Base-by-base conservation (phyloP, 2,329 filamentous ascomycete species). In the Westerdykella aurantiaca region DNA sequence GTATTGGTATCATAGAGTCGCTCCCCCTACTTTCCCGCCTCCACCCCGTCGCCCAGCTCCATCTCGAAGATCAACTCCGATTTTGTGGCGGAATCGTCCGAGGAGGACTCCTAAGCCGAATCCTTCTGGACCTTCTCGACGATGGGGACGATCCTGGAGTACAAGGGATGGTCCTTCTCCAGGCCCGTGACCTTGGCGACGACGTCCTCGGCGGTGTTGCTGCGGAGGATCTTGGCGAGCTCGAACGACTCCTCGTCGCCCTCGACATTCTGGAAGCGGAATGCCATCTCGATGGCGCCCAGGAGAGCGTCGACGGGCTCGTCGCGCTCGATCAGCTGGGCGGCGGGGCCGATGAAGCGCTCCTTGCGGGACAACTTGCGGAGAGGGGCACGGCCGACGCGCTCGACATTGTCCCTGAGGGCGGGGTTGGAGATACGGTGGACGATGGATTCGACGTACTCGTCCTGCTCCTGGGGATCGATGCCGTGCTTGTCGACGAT, bases 281-380 rank as follows among this genome's bases (percentile, higher is more conserved):
- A 84, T 6, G 88, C 84, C 82, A 91, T 88, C 76, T 97, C 91
- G 37, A 93, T 81, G 16, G 88, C 86, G 46, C 84, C 85, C 42
- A 97, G 75, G 23, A 98, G 78, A 42, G 80, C 82, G 45, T 82
- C 77, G 66, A 83, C 85, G 56, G 80, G 78, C 70, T 88, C 76
- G 46, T 81, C 88, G 47, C 79, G 76, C 75, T 95, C 88, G 37
- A 89, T 89, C 14, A 98, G 80, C 71, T 95, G 86, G 9, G 87
- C 81, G 37, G 93, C 91, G 5, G 93, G 93, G 37, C 86, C 89
- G 57, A 98, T 83, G 74, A 98, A 95, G 37, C 93, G 89, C 74
- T 98, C 93, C 74, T 94, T 93, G 69, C 90, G 86, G 53, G 85
- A 85, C 29, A 98, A 79, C 78, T 98, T 98, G 67, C 93, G 86